These are phyloP conservation scores for Apiotrichum brassicae DNA, from an alignment of 1,284 basidiomycete species.

Conservation along the genomic window DNA sequence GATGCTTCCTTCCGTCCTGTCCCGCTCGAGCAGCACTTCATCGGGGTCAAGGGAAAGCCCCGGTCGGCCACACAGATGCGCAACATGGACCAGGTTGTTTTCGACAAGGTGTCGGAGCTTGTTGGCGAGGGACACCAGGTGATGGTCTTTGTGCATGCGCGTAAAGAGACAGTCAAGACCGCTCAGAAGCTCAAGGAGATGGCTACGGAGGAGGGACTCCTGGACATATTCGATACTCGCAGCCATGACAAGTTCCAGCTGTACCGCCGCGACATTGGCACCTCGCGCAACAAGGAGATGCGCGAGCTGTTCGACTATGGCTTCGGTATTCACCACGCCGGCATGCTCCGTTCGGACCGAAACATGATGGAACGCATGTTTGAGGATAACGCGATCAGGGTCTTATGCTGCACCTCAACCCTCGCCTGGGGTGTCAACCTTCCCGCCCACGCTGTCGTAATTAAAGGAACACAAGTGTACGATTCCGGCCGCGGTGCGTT, in stretches of 20 bases:
- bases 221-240: conserved; percentile 71
- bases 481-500: conserved; percentile 82
- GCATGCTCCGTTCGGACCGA: conserved; percentile 90
- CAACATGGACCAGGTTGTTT: conserved; percentile 85
- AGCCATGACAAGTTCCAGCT: conserved; percentile 69
- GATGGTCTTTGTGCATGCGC: conserved; percentile 98
- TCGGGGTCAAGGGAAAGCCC: conserved; percentile 90
- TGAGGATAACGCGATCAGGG: conserved; percentile 83
- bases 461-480: conserved; percentile 98
- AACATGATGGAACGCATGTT: conserved; percentile 97
- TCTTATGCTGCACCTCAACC: conserved; percentile 95
- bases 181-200: conserved; percentile 79
- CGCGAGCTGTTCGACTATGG: conserved; percentile 86
- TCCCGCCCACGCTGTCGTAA: conserved; percentile 95
- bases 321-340: conserved; percentile 98
- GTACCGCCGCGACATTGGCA: conserved; percentile 70
- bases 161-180: conserved; percentile 96
- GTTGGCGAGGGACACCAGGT: conserved; percentile 89
- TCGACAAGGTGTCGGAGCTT: conserved; percentile 69
- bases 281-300: conserved; percentile 89
- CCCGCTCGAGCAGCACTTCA: conserved; percentile 94
- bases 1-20: conserved; percentile 96
- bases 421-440: conserved; percentile 99
- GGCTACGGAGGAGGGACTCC: conserved; percentile 63
- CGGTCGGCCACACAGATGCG: conserved; percentile 67